Base-by-base conservation (phyloP, 1,139 yeast species). In the Geotrichum macrosporum region DNA sequence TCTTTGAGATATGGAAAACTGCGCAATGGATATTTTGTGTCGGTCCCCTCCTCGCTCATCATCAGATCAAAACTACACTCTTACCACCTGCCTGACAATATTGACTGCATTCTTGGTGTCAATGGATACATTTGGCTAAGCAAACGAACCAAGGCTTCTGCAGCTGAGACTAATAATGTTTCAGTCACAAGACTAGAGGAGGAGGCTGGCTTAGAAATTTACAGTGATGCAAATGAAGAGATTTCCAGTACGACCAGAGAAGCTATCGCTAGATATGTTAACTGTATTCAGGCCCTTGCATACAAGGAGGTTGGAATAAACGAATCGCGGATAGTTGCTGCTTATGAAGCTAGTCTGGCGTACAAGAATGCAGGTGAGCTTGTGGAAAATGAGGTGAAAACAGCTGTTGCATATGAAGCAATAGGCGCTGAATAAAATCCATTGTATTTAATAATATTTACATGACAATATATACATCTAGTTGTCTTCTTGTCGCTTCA, bases 41-140 rank as follows among this genome's bases (percentile, higher is more conserved):
- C 75, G 48, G 89, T 89, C 1, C 96, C 96, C 3, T 76, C 92
- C 38, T 81, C 92, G 30, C 71, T 92, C 53, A 76, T 94, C 44
- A 77, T 89, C 40, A 79, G 95, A 62, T 80, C 94, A 12, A 84
- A 89, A 60, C 83, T 86, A 57, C 97, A 92, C 64, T 76, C 89
- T 22, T 86, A 85, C 65, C 78, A 80, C 52, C 73, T 94, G 19
- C 96, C 96, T 0, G 97, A 96, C 12, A 87, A 84, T 58, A 89
- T 92, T 19, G 88, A 92, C 57, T 76, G 84, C 34, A 87, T 92
- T 45, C 70, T 94, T 38, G 98, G 99, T 21, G 94, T 89, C 10
- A 94, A 94, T 64, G 98, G 99, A 3, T 92, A 77, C 61, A 76
- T 92, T 47, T 94, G 98, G 98, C 70, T 94, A 43, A 80, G 86